phyloP scores from a whole-genome alignment of 371 early-diverging fungal species.

The Rhizomucor pusillus region DNA sequence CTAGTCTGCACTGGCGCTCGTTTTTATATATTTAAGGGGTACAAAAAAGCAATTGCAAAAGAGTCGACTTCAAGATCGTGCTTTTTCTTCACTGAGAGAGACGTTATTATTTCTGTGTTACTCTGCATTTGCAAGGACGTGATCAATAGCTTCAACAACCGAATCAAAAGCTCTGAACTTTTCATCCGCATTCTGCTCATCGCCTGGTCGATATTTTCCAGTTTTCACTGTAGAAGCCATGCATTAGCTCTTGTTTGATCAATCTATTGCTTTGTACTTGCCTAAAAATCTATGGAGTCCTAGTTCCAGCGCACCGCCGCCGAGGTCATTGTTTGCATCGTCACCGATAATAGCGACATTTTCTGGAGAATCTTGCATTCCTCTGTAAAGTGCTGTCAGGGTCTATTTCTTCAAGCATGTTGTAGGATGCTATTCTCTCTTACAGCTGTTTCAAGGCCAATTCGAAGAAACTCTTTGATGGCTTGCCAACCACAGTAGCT shows the following conservation, averaged over 20 bases:
- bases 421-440: background rate
- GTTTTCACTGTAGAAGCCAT: constrained; percentile 55
- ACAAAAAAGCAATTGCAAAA: no score
- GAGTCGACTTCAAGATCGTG: no score
- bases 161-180: constrained; percentile 28
- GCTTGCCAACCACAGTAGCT: constrained; percentile 84
- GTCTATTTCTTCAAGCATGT: background rate
- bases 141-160: constrained; percentile 42
- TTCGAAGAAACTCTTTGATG: constrained; percentile 69
- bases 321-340: constrained; percentile 78
- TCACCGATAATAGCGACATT: constrained; percentile 84
- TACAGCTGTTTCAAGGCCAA: constrained; percentile 74
- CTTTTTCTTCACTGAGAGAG: background rate
- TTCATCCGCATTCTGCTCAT: constrained; percentile 45
- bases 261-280: constrained; percentile 6
- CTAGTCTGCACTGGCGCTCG: no score
- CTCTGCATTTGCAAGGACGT: constrained; percentile 17
- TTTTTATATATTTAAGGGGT: no score
- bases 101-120: background rate
- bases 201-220: constrained; percentile 78
- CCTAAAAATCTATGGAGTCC: constrained; percentile 71
- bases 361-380: constrained; percentile 30
- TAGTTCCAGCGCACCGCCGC: constrained; percentile 68
- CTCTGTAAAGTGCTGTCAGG: constrained; percentile 10
- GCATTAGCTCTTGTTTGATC: background rate